These are phyloP conservation scores for Candolleomyces aberdarensis DNA, from an alignment of 768 basidiomycete genomes.

Conservation along the genomic window DNA sequence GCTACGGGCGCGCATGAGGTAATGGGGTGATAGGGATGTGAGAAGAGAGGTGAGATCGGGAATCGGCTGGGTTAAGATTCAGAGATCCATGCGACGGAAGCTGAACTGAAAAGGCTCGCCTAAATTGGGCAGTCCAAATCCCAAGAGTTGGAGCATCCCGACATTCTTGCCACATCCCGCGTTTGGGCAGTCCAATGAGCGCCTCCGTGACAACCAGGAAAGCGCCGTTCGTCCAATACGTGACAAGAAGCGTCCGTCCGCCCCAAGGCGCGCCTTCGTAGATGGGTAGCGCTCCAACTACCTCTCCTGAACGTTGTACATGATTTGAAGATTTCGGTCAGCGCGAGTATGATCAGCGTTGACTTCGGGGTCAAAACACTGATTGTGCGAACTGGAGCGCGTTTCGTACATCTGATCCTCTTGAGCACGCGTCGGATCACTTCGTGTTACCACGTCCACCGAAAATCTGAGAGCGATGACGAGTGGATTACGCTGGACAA, in stretches of 20 bases:
- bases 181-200: background rate
- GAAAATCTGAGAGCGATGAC: background rate
- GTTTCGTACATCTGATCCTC: too few species aligned
- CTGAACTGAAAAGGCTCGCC: background rate
- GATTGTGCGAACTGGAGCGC: too few species aligned
- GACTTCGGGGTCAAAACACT: too few species aligned
- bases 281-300: too few species aligned
- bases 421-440: background rate
- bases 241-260: too few species aligned
- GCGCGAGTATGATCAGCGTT: too few species aligned
- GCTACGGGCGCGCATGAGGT: constrained; percentile 9
- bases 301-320: too few species aligned
- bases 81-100: background rate
- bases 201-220: background rate
- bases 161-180: too few species aligned
- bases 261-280: too few species aligned
- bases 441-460: background rate
- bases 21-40: background rate
- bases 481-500: background rate
- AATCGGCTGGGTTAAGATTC: constrained; percentile 8
- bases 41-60: constrained; percentile 7
- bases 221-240: background rate
- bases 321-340: too few species aligned
- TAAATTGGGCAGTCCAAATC: background rate
- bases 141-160: background rate